Base-by-base conservation (phyloP, 2,329 filamentous ascomycete genomes). In the Verruconis gallopava region DNA sequence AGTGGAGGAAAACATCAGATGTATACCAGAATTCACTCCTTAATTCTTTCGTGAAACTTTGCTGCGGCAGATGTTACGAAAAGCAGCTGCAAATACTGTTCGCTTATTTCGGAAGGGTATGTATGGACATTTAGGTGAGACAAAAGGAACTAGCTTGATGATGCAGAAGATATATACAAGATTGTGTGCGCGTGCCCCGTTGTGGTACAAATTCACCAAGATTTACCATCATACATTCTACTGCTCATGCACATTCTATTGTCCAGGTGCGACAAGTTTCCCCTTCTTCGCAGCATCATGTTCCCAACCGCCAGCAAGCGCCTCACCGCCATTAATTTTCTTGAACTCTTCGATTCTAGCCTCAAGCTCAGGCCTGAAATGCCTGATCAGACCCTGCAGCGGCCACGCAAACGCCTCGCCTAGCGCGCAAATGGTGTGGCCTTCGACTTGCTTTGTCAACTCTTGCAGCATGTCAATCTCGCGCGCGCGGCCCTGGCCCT, bases 381-480 rank as follows among this genome's bases (percentile, higher is more conserved):
- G 91, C 57, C 91, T 81, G 65, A 98, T 98, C 46, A 98, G 75
- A 62, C 91, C 91, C 68, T 98, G 91, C 51, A 98, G 81, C 49
- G 91, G 91, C 91, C 91, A 98, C 49, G 91, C 88, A 54, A 98
- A 98, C 48, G 91, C 91, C 71, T 98, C 91, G 45, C 91, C 91
- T 49, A 98, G 71, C 65, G 89, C 91, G 66, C 91, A 98, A 57
- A 98, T 98, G 37, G 91, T 96, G 71, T 98, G 91, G 9, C 91
- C 91, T 69, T 98, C 91, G 47, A 98, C 91, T 68, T 98, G 91
- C 75, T 98, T 98, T 49, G 91, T 98, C 53, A 98, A 69, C 71
- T 98, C 91, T 69, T 95, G 91, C 51, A 98, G 75, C 91, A 98
- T 98, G 63, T 98, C 91, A 61, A 98, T 98, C 68, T 98, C 91